Evolutionary conservation across 371 early-diverging fungal species (phyloP).

Genomic region (Saksenaea vasiformis): DNA sequence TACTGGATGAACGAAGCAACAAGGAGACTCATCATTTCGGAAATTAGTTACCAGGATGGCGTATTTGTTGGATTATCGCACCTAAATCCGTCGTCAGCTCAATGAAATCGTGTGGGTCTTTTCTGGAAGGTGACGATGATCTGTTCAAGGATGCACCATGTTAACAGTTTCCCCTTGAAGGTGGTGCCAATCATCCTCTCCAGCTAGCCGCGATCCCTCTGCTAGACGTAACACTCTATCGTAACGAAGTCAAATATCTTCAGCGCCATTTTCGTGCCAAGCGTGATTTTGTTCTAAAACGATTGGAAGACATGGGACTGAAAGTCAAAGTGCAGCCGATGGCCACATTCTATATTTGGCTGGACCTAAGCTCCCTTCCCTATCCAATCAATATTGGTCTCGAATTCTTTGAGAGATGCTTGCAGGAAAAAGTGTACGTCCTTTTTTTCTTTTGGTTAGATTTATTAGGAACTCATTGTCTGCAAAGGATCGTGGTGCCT

Average conservation of each 20-base stretch:
- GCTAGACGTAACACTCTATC: constrained; percentile 38
- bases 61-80: constrained; percentile 56
- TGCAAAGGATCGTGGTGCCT: constrained; percentile 44
- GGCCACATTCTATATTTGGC: constrained; percentile 57
- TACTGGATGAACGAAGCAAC: background rate
- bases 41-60: constrained; percentile 57
- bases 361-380: constrained; percentile 44
- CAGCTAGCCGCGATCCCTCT: constrained; percentile 51
- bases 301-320: constrained; percentile 38
- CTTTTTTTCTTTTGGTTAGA: background rate
- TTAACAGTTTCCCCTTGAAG: background rate
- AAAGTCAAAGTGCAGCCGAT: constrained; percentile 39
- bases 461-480: background rate
- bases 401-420: constrained; percentile 53
- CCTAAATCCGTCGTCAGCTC: constrained; percentile 50
- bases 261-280: constrained; percentile 49
- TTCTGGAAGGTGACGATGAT: constrained; percentile 40
- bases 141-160: background rate
- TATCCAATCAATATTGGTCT: constrained; percentile 52
- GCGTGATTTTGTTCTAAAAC: constrained; percentile 43
- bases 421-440: constrained; percentile 52
- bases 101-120: constrained; percentile 50
- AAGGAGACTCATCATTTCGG: background rate
- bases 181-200: constrained; percentile 54
- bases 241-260: constrained; percentile 42